A percentile compares a stretch with the other conserved stretches of the same genome.
phyloP scores from a whole-genome alignment of 2,329 filamentous ascomycete genomes.

The Curvularia lunata region DNA sequence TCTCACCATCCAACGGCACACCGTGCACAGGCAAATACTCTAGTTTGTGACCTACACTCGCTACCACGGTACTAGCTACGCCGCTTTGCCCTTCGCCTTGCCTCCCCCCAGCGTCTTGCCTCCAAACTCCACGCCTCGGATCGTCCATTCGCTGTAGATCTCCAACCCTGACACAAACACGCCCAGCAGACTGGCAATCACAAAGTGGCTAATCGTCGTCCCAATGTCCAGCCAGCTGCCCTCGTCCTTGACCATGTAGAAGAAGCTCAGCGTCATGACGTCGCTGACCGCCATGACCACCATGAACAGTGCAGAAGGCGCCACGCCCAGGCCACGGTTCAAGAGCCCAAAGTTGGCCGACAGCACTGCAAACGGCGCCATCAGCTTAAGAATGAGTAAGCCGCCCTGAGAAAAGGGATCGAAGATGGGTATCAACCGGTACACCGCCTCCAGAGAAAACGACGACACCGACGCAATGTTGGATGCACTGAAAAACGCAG shows the following conservation, averaged over 20 bases:
- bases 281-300: conserved; percentile 84
- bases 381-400: conserved; percentile 83
- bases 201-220: conserved; percentile 93
- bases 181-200: conserved; percentile 86
- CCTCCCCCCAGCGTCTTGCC: conserved; percentile 26
- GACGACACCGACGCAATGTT: conserved; percentile 94
- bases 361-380: conserved; percentile 91
- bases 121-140: conserved; percentile 76
- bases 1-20: not conserved
- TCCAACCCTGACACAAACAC: conserved; percentile 91
- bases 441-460: conserved; percentile 91
- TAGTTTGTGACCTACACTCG: not conserved
- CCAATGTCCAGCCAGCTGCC: conserved; percentile 98
- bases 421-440: conserved; percentile 86
- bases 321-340: conserved; percentile 81
- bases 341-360: conserved; percentile 94
- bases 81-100: conserved; percentile 9
- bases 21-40: not conserved
- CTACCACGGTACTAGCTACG: conserved; percentile 5
- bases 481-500: conserved; percentile 94
- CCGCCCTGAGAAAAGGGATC: conserved; percentile 91
- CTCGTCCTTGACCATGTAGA: conserved; percentile 96
- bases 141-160: conserved; percentile 81
- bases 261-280: conserved; percentile 92
- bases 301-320: conserved; percentile 91